Evolutionary conservation across 805 yeast species (phyloP), one percentile per base, ranked within the genome.

Genomic region (Ascoidea rubescens): DNA sequence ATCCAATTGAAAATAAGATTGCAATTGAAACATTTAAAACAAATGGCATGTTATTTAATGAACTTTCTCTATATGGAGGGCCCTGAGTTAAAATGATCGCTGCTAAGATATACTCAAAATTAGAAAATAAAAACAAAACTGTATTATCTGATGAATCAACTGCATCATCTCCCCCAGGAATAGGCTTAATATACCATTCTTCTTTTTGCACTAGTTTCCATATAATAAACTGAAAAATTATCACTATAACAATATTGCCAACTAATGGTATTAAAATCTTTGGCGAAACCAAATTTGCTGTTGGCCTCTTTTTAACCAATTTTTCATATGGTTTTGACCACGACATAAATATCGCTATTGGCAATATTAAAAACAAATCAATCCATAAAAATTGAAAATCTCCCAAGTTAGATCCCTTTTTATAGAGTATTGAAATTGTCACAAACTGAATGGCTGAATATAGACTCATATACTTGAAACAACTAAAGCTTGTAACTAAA

Each of bases 381-480:
- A 93, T 93, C 78, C 90, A 89, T 58, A 93, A 70, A 62, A 91
- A 93, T 68, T 93, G 99, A 70, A 93, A 90, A 67, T 93, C 99
- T 7, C 99, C 99, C 54, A 93, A 70, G 64, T 93, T 93, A 3
- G 95, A 80, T 5, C 99, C 99, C 52, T 86, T 74, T 58, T 83
- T 80, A 70, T 93, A 93, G 53, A 93, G 66, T 17, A 93, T 79
- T 0, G 93, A 77, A 44, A 93, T 95, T 0, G 96, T 78, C 51
- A 88, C 75, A 62, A 93, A 93, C 66, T 93, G 99, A 60, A 93
- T 93, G 1, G 98, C 98, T 1, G 96, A 87, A 68, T 93, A 93
- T 54, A 95, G 68, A 51, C 97, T 88, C 99, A 93, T 93, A 71
- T 87, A 93, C 74, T 89, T 95, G 79, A 93, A 93, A 66, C 99